Base-by-base conservation (phyloP, 106 monocot genomes). In the Chionographis japonica region DNA sequence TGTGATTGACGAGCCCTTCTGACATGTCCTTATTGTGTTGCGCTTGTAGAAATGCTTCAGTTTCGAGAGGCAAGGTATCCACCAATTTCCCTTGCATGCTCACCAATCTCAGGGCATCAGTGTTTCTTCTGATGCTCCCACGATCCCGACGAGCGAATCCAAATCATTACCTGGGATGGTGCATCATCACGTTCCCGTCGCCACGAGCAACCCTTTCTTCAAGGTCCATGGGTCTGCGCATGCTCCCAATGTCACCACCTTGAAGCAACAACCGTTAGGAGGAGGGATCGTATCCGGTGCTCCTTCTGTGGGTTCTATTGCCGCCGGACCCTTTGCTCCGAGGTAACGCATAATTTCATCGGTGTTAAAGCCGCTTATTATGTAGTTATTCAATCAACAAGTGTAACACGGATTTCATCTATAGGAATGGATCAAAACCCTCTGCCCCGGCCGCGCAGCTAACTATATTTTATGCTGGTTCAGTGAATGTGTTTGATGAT, bases 401-500 rank as follows among this genome's bases (percentile, higher is more conserved):
- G 35, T 68, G 6, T 56, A 13, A 37, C 27, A 6, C 12, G 58
- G 41, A 67, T 68, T 14, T 41, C 42, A 58, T 37, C 13, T 51
- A 13, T 56, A 92, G 91, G 75, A 70, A 64, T 20, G 35, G 17
- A 54, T 41, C 67, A 17, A 80, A 78, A 53, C 58, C 67, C 6
- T 11, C 66, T 61, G 27, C 71, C 37, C 52, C 68, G 13, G 60
- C 76, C 0, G 65, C 87, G 27, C 87, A 88, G 69, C 57, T 88
- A 36, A 88, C 87, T 3, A 80, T 88, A 56, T 84, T 88, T 65
- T 88, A 88, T 40, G 77, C 53, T 0, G 87, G 87, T 13, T 12
- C 71, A 64, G 77, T 88, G 51, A 70, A 77, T 60, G 83, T 84
- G 4, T 83, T 71, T 52, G 71, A 84, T 10, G 70, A 88, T 49